Conservation (phyloP, 495 filamentous ascomycete species). For the Margaritispora aquatica region DNA sequence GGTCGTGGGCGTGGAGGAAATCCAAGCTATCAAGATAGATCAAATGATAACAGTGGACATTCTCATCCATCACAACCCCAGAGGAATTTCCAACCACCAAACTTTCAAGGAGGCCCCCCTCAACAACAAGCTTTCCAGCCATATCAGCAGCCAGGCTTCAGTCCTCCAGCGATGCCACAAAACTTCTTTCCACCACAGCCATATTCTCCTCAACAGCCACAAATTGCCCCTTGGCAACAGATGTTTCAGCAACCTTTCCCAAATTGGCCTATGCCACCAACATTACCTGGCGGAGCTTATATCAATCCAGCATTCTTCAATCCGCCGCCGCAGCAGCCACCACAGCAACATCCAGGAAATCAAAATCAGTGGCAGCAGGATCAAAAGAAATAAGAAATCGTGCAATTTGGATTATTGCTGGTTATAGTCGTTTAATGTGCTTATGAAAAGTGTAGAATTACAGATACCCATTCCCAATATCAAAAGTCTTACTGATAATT, state of each 20-base stretch:
- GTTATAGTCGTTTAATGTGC: not conserved
- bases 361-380: conserved; percentile 37
- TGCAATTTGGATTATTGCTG: not conserved
- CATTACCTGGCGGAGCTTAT: conserved; percentile 43
- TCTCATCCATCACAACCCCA: conserved; percentile 24
- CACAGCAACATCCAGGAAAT: conserved; percentile 18
- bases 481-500: not conserved
- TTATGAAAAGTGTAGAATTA: conserved; percentile 3
- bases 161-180: not conserved
- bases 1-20: conserved; percentile 29
- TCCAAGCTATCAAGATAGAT: conserved; percentile 30
- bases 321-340: not conserved
- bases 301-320: conserved; percentile 63
- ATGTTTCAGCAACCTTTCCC: conserved; percentile 26
- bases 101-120: conserved; percentile 12
- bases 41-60: conserved; percentile 24
- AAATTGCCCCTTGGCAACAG: conserved; percentile 21
- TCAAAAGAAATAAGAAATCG: conserved; percentile 19
- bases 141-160: conserved; percentile 6
- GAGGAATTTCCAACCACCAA: conserved; percentile 17
- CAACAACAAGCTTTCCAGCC: conserved; percentile 21
- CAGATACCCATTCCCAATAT: conserved; percentile 1
- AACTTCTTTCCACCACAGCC: conserved; percentile 9
- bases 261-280: conserved; percentile 18
- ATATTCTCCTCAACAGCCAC: conserved; percentile 22